Evolutionary conservation across 371 early-diverging fungal genomes (phyloP).

Genomic region (Saksenaea oblongispora): DNA sequence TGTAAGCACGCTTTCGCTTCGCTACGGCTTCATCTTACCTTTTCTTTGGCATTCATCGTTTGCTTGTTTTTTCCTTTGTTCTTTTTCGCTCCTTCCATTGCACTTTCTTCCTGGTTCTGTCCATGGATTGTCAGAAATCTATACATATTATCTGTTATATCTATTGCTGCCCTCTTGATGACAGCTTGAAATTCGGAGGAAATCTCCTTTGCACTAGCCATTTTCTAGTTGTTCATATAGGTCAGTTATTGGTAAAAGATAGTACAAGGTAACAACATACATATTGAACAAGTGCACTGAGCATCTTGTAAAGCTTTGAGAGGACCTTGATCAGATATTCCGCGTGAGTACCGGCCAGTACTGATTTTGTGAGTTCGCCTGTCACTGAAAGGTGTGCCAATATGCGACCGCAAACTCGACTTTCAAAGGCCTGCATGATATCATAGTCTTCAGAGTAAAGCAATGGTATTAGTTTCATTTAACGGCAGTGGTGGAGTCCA

Average conservation of each 20-base stretch:
- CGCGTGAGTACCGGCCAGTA: conserved; percentile 30
- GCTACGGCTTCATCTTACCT: conserved; percentile 15
- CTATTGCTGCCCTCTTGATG: conserved; percentile 30
- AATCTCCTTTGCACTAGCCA: conserved; percentile 25
- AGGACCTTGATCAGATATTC: conserved; percentile 47
- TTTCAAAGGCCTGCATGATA: conserved; percentile 28
- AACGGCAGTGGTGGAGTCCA: not conserved
- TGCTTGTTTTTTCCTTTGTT: conserved; percentile 12
- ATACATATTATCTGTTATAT: conserved; percentile 51
- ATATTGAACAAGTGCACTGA: conserved; percentile 46
- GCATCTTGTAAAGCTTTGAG: conserved; percentile 40
- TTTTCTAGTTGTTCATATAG: conserved; percentile 28
- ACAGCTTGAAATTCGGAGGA: conserved; percentile 34
- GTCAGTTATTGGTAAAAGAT: not conserved
- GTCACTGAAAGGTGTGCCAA: conserved; percentile 21
- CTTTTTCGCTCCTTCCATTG: not conserved
- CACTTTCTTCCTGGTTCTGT: conserved; percentile 18
- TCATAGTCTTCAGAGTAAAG: conserved; percentile 6
- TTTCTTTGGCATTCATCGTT: conserved; percentile 21
- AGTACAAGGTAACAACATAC: conserved; percentile 31
- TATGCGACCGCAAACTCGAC: conserved; percentile 27
- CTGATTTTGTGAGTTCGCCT: conserved; percentile 34
- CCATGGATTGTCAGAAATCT: conserved; percentile 49
- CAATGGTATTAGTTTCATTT: not conserved
- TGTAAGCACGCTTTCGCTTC: conserved; percentile 14